These are phyloP conservation scores for Paxillus rubicundulus DNA, from an alignment of 768 basidiomycete species.

Conservation along the genomic window DNA sequence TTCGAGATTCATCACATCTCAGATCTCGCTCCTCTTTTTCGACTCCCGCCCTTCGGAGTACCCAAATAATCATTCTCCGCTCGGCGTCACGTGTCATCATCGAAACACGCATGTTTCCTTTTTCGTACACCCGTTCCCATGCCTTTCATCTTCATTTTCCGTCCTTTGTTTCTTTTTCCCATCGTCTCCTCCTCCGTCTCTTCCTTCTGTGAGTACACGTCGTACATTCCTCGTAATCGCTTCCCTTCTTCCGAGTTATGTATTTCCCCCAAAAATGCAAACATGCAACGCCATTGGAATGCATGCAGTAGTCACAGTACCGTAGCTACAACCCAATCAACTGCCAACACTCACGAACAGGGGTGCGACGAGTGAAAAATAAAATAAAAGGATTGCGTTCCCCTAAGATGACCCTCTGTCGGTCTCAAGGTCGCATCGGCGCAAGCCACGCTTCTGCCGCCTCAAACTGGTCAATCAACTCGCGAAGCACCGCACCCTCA, in stretches of 20 bases:
- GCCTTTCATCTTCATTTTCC: conserved; percentile 2
- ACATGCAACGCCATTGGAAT: background rate
- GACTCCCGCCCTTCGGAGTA: conserved; percentile 1
- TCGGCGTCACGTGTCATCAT: conserved; percentile 12
- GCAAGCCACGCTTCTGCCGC: conserved; percentile 91
- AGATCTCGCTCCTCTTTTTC: conserved; percentile 12
- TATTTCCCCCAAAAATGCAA: background rate
- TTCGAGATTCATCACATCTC: conserved; percentile 18
- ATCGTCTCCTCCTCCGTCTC: conserved; percentile 15
- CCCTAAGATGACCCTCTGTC: conserved; percentile 5
- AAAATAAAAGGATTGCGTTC: background rate
- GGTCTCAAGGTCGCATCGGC: conserved; percentile 78
- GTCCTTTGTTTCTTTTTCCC: conserved; percentile 17
- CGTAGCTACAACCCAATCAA: background rate
- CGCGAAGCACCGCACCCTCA: conserved; percentile 75
- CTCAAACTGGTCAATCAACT: conserved; percentile 95
- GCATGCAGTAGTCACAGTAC: background rate
- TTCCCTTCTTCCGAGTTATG: conserved; percentile 4
- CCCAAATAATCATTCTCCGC: background rate
- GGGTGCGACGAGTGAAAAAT: background rate
- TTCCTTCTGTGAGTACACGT: conserved; percentile 2
- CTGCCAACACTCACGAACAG: background rate
- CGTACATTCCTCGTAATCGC: background rate
- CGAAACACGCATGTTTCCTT: conserved; percentile 15
- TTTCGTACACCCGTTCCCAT: conserved; percentile 16